phyloP scores from a whole-genome alignment of 2,329 filamentous ascomycete species.

The Fusarium sp. region DNA sequence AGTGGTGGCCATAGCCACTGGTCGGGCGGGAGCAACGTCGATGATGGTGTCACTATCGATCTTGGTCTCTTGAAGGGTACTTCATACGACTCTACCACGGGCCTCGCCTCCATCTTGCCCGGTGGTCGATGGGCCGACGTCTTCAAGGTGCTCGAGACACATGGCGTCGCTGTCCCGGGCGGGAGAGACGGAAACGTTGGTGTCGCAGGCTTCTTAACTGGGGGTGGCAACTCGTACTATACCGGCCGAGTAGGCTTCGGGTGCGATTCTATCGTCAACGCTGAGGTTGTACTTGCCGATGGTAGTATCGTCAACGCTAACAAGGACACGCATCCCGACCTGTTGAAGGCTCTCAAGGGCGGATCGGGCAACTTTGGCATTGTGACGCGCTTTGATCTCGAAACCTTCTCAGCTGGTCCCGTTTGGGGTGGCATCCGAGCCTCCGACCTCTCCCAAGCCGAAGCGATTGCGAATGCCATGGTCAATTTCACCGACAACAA shows the following conservation, averaged over 20 bases:
- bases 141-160: constrained; percentile 46
- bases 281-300: constrained; percentile 60
- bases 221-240: constrained; percentile 51
- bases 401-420: constrained; percentile 8
- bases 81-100: constrained; percentile 37
- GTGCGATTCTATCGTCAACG: constrained; percentile 58
- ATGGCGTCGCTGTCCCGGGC: constrained; percentile 60
- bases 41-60: constrained; percentile 49
- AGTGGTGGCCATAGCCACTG: constrained; percentile 54
- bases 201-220: constrained; percentile 49
- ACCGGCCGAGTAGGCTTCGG: constrained; percentile 55
- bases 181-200: constrained; percentile 58
- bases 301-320: constrained; percentile 61
- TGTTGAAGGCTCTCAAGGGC: constrained; percentile 63
- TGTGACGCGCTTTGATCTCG: constrained; percentile 50
- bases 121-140: constrained; percentile 61
- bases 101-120: constrained; percentile 51
- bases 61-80: constrained; percentile 49
- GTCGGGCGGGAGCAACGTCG: constrained; percentile 47
- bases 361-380: constrained; percentile 63
- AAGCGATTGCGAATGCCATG: constrained; percentile 29
- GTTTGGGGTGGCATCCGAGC: constrained; percentile 32
- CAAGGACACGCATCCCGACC: constrained; percentile 54
- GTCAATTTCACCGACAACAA: constrained; percentile 36
- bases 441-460: constrained; percentile 31